phyloP scores from a whole-genome alignment of 345 rosid genomes.

The Populus simonii region DNA sequence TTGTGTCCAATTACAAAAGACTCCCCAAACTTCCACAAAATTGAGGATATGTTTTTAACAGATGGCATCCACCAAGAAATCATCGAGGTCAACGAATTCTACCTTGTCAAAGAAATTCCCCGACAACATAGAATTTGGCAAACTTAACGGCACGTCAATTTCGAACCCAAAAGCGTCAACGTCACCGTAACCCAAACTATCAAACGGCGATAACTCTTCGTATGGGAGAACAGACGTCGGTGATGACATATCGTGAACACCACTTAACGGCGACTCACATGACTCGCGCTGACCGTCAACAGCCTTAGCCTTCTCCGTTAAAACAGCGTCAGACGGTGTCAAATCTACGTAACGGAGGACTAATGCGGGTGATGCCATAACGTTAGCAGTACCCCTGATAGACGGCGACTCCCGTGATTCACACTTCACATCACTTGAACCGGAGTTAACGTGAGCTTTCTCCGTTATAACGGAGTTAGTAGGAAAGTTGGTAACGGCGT shows the following conservation, averaged over 20 bases:
- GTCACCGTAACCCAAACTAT: conserved; percentile 8
- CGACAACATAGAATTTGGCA: conserved; percentile 13
- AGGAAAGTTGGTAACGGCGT: conserved; percentile 41
- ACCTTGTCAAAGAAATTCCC: conserved; percentile 23
- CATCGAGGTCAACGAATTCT: conserved; percentile 32
- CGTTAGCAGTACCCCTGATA: not conserved
- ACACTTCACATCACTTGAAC: not conserved
- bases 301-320: not conserved
- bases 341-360: conserved; percentile 27
- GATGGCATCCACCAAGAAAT: conserved; percentile 27
- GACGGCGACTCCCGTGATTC: conserved; percentile 8
- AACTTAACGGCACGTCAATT: conserved; percentile 17
- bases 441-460: not conserved
- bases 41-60: not conserved
- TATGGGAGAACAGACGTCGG: conserved; percentile 40
- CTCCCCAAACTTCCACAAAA: not conserved
- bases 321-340: conserved; percentile 6
- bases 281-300: conserved; percentile 6
- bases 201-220: conserved; percentile 16
- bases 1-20: not conserved
- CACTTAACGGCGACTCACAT: not conserved
- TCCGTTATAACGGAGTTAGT: conserved; percentile 13
- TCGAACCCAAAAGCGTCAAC: conserved; percentile 29
- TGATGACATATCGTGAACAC: conserved; percentile 14
- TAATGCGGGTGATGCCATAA: conserved; percentile 27